Evolutionary conservation across 768 basidiomycete genomes (phyloP), one percentile per base, ranked within the genome.

Genomic region (Tricholomella constricta): DNA sequence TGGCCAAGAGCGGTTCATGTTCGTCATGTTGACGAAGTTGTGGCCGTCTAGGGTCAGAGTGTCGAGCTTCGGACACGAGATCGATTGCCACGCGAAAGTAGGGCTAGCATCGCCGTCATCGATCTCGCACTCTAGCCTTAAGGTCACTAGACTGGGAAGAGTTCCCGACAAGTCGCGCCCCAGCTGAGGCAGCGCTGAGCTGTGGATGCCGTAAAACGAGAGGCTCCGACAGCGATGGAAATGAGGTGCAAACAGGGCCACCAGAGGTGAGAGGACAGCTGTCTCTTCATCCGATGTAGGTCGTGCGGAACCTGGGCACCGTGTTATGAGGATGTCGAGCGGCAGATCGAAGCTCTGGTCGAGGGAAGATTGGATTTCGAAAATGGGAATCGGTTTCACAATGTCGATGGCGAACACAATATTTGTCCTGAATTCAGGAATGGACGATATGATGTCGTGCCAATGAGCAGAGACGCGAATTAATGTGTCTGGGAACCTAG

Each of bases 191-290:
- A 46, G 19, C 6, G 45, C 45, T 34, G 45, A 46, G 29, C 29
- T 46, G 19, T 46, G 45, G 17, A 19, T 46, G n/a, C 29, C 35
- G 17, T 45, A 45, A 15, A 45, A 45, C 25, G 45, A 45, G 45
- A 45, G 17, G 12, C 27, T 19, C 11, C 45, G 45, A 19, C 26
- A 45, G 3, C 45, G 45, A n/a, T 29, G 29, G 3, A 45, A 17
- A 19, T 31, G 29, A 2, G 45, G 45, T 22, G 6, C 6, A 19
- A 45, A 26, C 26, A 45, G 12, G 9, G 26, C 27, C 7, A 45
- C 15, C 10, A 45, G 45, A 6, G 27, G 45, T 17, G n/a, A n/a
- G 45, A 45, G 45, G n/a, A 31, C 3, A 10, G 27, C 1, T 45
- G 11, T 29, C 29, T 45, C 45, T 8, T 45, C 27, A 7, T 19